phyloP scores from a whole-genome alignment of 1,284 basidiomycete genomes.

The Paramarasmius palmivorus region DNA sequence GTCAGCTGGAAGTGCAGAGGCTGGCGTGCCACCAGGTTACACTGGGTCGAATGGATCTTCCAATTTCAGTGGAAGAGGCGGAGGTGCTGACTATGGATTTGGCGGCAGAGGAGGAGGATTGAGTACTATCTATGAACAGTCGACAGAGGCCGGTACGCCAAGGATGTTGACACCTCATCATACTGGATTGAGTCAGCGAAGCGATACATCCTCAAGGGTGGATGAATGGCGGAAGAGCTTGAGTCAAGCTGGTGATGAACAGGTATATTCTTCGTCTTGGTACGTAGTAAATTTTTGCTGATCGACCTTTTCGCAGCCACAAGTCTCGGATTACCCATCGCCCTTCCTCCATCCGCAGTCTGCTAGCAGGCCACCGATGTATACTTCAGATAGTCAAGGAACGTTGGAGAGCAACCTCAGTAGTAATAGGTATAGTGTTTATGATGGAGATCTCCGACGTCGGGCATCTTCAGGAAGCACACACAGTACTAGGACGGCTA shows the following conservation, averaged over 20 bases:
- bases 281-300: too few relatives aligned
- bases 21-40: neutral
- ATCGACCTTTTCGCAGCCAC: too few relatives aligned
- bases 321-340: too few relatives aligned
- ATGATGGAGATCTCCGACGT: neutral
- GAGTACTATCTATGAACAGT: conserved; percentile 2
- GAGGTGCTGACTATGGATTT: neutral
- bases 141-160: neutral
- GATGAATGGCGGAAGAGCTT: conserved; percentile 1
- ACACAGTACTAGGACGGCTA: neutral
- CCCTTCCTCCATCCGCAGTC: too few relatives aligned
- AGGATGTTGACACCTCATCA: neutral
- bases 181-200: neutral
- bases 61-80: neutral
- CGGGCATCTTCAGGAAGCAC: neutral
- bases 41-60: neutral
- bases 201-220: neutral
- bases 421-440: too few relatives aligned
- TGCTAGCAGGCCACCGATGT: too few relatives aligned
- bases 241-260: neutral
- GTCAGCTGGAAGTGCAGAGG: neutral
- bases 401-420: too few relatives aligned
- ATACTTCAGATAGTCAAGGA: too few relatives aligned
- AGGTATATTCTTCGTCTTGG: too few relatives aligned
- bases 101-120: neutral